These are phyloP conservation scores for Apiospora phragmitis DNA, from an alignment of 2,329 filamentous ascomycete species.

Conservation along the genomic window DNA sequence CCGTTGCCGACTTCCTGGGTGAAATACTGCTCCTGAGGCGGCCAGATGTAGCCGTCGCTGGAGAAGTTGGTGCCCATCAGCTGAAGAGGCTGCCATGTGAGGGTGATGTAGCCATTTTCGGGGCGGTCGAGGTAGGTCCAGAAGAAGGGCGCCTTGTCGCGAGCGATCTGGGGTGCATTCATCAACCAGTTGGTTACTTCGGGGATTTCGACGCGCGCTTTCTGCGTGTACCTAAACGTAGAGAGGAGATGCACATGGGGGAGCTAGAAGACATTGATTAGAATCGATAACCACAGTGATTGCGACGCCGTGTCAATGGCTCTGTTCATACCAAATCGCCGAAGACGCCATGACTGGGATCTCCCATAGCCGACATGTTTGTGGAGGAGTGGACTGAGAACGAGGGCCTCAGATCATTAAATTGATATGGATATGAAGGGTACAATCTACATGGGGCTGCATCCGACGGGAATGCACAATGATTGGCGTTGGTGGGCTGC, in stretches of 20 bases:
- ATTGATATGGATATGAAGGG: not conserved
- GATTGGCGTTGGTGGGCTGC: not conserved
- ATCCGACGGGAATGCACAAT: not conserved
- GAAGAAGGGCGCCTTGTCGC: constrained; percentile 81
- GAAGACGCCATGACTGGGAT: constrained; percentile 49
- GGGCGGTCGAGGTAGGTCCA: constrained; percentile 91
- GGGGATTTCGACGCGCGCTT: constrained; percentile 69
- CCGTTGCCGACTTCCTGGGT: constrained; percentile 69
- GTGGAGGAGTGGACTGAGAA: constrained; percentile 12
- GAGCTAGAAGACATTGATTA: constrained; percentile 52
- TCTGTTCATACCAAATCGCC: constrained; percentile 38
- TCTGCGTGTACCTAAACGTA: constrained; percentile 74
- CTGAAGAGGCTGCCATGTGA: constrained; percentile 85
- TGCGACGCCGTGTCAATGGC: constrained; percentile 9
- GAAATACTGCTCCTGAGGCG: constrained; percentile 75
- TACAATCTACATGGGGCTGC: not conserved
- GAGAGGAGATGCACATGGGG: constrained; percentile 90
- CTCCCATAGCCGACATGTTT: constrained; percentile 28
- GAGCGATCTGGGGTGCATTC: constrained; percentile 80
- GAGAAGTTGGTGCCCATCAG: constrained; percentile 73
- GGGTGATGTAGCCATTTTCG: constrained; percentile 75
- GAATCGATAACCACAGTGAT: constrained; percentile 15
- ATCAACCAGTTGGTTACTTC: constrained; percentile 83
- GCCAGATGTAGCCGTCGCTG: constrained; percentile 92
- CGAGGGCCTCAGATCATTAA: not conserved